These are phyloP conservation scores for Metahyphopichia silvanorum DNA, from an alignment of 805 yeast species.

Conservation along the genomic window DNA sequence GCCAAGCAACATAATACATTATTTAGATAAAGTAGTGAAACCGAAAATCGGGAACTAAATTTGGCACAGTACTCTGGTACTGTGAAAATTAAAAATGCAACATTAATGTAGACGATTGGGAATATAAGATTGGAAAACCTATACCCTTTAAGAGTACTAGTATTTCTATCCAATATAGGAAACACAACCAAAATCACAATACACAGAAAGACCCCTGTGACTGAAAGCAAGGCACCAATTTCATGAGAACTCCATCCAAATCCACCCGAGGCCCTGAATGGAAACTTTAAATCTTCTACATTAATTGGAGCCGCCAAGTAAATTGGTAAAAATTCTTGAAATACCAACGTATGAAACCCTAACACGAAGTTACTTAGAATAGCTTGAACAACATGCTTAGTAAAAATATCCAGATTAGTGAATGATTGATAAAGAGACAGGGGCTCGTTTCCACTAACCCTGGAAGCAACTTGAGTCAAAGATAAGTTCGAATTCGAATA, in stretches of 20 bases:
- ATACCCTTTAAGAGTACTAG: conserved; percentile 44
- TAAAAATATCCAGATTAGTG: conserved; percentile 19
- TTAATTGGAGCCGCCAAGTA: conserved; percentile 39
- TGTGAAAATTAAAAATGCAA: conserved; percentile 49
- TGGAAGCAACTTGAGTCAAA: conserved; percentile 4
- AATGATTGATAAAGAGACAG: conserved; percentile 10
- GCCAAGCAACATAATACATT: conserved; percentile 30
- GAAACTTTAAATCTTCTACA: conserved; percentile 36
- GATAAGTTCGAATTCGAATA: conserved; percentile 2
- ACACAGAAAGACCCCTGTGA: conserved; percentile 54
- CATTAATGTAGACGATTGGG: conserved; percentile 42
- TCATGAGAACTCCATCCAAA: conserved; percentile 44
- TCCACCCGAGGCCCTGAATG: conserved; percentile 51
- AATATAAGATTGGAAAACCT: conserved; percentile 36
- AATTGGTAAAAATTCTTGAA: conserved; percentile 55
- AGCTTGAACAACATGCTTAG: conserved; percentile 26
- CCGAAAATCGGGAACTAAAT: not conserved
- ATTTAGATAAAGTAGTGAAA: conserved; percentile 1
- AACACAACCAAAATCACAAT: conserved; percentile 46
- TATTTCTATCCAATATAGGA: conserved; percentile 49
- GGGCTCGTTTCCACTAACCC: not conserved
- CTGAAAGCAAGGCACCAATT: conserved; percentile 50
- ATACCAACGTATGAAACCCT: conserved; percentile 48
- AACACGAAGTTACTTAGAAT: conserved; percentile 37
- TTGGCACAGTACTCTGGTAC: conserved; percentile 21